These are phyloP conservation scores for Geotrichum europaeum DNA, from an alignment of 1,139 yeast species.

Conservation along the genomic window DNA sequence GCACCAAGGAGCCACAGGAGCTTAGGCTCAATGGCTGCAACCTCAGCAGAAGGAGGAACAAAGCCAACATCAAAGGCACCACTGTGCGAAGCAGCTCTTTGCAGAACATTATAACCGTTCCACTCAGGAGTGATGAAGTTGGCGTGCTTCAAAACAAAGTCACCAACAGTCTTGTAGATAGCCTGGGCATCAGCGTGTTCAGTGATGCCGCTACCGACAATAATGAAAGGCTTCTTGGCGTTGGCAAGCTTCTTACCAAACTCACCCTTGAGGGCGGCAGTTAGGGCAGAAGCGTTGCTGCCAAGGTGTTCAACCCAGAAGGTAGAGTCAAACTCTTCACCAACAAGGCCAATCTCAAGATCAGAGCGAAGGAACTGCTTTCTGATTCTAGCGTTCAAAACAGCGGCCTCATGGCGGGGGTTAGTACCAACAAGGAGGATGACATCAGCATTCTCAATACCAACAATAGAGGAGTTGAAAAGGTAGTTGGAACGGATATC, in stretches of 20 bases:
- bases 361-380: slow-evolving; percentile 71
- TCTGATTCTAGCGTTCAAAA: slow-evolving; percentile 78
- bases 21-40: slow-evolving; percentile 56
- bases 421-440: slow-evolving; percentile 76
- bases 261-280: slow-evolving; percentile 58
- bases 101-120: slow-evolving; percentile 79
- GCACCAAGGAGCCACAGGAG: slow-evolving; percentile 79
- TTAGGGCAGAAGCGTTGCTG: slow-evolving; percentile 50
- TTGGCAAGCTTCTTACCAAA: slow-evolving; percentile 61
- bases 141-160: slow-evolving; percentile 51
- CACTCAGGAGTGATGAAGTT: slow-evolving; percentile 68
- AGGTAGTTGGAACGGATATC: slow-evolving; percentile 76
- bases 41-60: slow-evolving; percentile 47
- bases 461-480: slow-evolving; percentile 74
- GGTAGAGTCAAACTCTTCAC: slow-evolving; percentile 73
- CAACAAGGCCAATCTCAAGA: slow-evolving; percentile 61
- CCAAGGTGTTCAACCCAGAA: slow-evolving; percentile 65
- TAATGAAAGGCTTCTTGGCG: slow-evolving; percentile 72
- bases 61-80: slow-evolving; percentile 87
- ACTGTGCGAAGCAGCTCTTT: slow-evolving; percentile 79
- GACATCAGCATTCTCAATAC: slow-evolving; percentile 78
- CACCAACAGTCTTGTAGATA: slow-evolving; percentile 56
- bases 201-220: slow-evolving; percentile 76
- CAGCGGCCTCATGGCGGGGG: slow-evolving; percentile 90
- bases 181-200: slow-evolving; percentile 63